Base-by-base conservation (phyloP, 148 eudicot species). In the Rheum nobile region DNA sequence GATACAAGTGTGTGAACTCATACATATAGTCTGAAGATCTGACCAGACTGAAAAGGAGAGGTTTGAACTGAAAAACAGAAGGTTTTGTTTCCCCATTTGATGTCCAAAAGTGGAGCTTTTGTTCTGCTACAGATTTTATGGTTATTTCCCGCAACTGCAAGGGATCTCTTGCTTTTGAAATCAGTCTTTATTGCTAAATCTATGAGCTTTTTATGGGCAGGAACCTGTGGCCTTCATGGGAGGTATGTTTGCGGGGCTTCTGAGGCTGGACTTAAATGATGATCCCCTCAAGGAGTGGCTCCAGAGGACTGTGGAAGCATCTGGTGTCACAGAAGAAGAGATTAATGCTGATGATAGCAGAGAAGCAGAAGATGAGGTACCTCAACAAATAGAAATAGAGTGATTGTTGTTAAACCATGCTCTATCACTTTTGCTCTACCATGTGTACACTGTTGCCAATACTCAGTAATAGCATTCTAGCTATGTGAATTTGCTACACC, bases 171-270 rank as follows among this genome's bases (percentile, higher is more conserved):
- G 8, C 24, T n/a, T 19, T n/a, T 50, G n/a, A 6, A 57, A 2
- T 9, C 7, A 16, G 2, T 47, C 4, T 3, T 47, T 9, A 8
- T 1, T 16, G 38, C 41, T 65, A 34, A 65, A 17, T 1, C 29
- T 63, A 6, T 16, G 29, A 3, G 19, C 39, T 32, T 31, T 0
- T 31, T n/a, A 19, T 38, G 0, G 73, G 32, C 82, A 93, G 98
- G 98, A 94, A 72, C 98, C 98, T 5, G 85, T 94, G 37, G 98
- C 98, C 21, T 94, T 94, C 78, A 71, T 89, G 88, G 98, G 97
- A 77, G 98, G 98, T 71, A 69, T 94, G 67, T 88, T 94, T 85
- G 98, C 96, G 2, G 98, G 98, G 8, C 79, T 94, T 74, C 75
- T 94, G 75, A 91, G 92, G 89, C 97, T 94, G 65, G 97, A 94